phyloP scores from a whole-genome alignment of 169 alveolate species.

The Plasmodium ovale region DNA sequence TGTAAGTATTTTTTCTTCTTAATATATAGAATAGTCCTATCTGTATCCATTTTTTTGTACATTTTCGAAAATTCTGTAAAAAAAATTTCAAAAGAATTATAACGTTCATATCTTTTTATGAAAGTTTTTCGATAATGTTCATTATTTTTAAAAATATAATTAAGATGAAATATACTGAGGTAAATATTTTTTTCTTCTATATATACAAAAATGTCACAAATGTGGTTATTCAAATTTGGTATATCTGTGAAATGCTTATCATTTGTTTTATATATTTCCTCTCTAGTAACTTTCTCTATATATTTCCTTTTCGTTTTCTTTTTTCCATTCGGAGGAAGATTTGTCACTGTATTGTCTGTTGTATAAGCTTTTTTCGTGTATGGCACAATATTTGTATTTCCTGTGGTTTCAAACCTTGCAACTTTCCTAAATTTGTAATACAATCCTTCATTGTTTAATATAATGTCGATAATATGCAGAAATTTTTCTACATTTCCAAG shows the following conservation, averaged over 20 bases:
- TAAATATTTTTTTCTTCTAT: slow-evolving; percentile 65
- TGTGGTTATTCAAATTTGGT: slow-evolving; percentile 30
- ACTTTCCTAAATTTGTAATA: slow-evolving; percentile 54
- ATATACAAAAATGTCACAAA: slow-evolving; percentile 53
- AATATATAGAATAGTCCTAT: slow-evolving; percentile 1
- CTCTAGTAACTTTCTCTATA: slow-evolving; percentile 1
- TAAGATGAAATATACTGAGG: slow-evolving; percentile 39
- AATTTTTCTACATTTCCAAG: slow-evolving; percentile 39
- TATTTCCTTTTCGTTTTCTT: background rate
- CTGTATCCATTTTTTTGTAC: background rate
- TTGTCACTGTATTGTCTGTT: background rate
- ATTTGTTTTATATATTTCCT: background rate
- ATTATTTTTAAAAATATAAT: slow-evolving; percentile 44
- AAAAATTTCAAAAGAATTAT: slow-evolving; percentile 13
- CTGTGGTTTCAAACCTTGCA: background rate
- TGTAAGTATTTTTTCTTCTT: slow-evolving; percentile 33
- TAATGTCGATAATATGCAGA: slow-evolving; percentile 36
- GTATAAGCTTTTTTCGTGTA: background rate
- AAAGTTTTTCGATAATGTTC: slow-evolving; percentile 6
- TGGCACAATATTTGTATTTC: background rate
- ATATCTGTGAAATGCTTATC: background rate
- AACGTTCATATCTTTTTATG: slow-evolving; percentile 27
- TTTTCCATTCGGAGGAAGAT: background rate
- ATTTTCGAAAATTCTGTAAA: slow-evolving; percentile 5
- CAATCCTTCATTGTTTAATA: slow-evolving; percentile 61